A percentile compares a stretch with the other conserved stretches of the same genome.
These are phyloP conservation scores for Suillus paluster DNA, from an alignment of 768 basidiomycete species.

Conservation along the genomic window DNA sequence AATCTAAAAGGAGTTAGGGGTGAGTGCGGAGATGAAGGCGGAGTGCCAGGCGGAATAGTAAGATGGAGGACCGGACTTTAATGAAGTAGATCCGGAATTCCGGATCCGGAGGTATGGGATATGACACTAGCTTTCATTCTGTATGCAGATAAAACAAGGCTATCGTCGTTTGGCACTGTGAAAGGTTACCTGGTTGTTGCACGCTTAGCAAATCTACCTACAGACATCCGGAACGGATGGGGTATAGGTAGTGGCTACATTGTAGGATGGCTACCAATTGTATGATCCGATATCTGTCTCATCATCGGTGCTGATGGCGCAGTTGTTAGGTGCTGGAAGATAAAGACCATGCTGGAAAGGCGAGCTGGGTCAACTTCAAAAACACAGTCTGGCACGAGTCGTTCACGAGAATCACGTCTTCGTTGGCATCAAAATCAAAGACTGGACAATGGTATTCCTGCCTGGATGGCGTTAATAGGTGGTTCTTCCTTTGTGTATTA, in stretches of 20 bases:
- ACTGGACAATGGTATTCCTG: conserved; percentile 22
- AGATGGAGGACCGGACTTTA: no score
- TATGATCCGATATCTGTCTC: conserved; percentile 26
- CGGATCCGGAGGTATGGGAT: no score
- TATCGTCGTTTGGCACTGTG: conserved; percentile 43
- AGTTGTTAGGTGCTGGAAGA: conserved; percentile 9
- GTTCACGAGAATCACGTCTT: conserved; percentile 8
- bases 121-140: conserved; percentile 37
- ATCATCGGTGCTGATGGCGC: no score
- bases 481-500: conserved; percentile 14
- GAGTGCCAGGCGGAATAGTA: no score
- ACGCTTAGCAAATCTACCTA: conserved; percentile 35
- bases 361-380: conserved; percentile 13
- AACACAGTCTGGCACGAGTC: conserved; percentile 13
- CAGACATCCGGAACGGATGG: conserved; percentile 35
- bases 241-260: conserved; percentile 39
- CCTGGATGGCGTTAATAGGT: conserved; percentile 8
- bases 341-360: conserved; percentile 7
- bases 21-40: no score
- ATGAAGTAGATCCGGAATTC: no score
- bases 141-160: conserved; percentile 45
- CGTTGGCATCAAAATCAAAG: background rate
- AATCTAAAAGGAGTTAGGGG: no score
- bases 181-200: conserved; percentile 44
- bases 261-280: conserved; percentile 45